These are phyloP conservation scores for Entomortierella lignicola DNA, from an alignment of 192 early-diverging fungal genomes.

Conservation along the genomic window DNA sequence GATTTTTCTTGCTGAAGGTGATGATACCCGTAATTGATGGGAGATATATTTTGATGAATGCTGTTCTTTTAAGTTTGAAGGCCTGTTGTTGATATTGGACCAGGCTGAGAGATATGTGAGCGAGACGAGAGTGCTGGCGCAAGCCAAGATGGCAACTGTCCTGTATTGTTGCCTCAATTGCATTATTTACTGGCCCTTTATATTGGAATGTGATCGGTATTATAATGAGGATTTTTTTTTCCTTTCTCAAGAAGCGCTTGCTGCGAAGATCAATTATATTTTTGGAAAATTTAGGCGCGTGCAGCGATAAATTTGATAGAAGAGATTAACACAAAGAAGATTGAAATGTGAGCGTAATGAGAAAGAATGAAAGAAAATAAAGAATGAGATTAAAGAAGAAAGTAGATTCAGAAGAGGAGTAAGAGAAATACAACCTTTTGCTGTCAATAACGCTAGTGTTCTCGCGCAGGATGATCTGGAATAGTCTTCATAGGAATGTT, in stretches of 20 bases:
- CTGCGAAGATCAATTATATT: not conserved
- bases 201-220: no score
- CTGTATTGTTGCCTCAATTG: slow-evolving; percentile 7
- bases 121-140: slow-evolving; percentile 9
- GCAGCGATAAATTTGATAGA: not conserved
- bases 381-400: no score
- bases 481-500: no score
- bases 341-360: no score
- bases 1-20: not conserved
- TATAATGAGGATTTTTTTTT: no score
- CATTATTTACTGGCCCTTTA: slow-evolving; percentile 7
- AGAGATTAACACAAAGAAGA: no score
- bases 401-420: no score
- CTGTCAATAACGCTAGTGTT: no score
- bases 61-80: not conserved
- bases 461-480: no score
- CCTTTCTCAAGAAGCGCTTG: no score
- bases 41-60: not conserved
- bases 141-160: slow-evolving; percentile 27
- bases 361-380: no score
- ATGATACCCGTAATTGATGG: not conserved
- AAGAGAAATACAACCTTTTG: no score
- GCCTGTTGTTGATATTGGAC: not conserved
- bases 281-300: not conserved
- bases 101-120: slow-evolving; percentile 22